Conservation (phyloP, 2,329 filamentous ascomycete genomes). For the Diaporthe australafricana region DNA sequence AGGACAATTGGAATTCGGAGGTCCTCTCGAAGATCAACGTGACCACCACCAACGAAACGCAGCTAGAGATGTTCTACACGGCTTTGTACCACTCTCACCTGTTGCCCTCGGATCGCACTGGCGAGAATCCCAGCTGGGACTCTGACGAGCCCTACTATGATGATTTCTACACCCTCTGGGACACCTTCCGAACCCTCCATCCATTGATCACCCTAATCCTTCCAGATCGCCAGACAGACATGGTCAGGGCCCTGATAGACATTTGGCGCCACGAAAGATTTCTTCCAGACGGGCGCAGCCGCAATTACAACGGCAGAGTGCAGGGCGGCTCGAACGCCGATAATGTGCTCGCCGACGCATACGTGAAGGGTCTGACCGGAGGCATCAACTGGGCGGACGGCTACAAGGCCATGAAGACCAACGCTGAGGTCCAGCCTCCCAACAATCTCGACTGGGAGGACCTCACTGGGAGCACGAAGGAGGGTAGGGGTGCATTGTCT, state of each 20-base stretch:
- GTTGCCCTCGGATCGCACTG: constrained; percentile 75
- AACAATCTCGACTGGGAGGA: constrained; percentile 70
- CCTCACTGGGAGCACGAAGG: constrained; percentile 69
- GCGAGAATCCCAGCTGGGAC: constrained; percentile 68
- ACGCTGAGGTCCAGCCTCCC: constrained; percentile 71
- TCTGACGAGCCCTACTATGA: constrained; percentile 69
- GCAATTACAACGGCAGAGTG: constrained; percentile 75
- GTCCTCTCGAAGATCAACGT: constrained; percentile 74
- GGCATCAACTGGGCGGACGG: constrained; percentile 67
- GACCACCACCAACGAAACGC: constrained; percentile 60
- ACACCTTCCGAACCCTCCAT: constrained; percentile 71
- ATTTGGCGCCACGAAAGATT: constrained; percentile 72
- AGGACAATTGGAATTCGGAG: constrained; percentile 68
- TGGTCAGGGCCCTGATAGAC: constrained; percentile 67
- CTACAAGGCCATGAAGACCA: constrained; percentile 69
- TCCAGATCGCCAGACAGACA: constrained; percentile 62
- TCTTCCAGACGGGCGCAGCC: constrained; percentile 73
- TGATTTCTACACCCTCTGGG: constrained; percentile 70
- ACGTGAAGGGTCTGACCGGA: constrained; percentile 73
- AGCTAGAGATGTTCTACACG: constrained; percentile 71
- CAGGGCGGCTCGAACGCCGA: constrained; percentile 79
- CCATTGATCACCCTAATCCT: constrained; percentile 65
- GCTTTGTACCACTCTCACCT: constrained; percentile 77
- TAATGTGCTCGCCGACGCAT: constrained; percentile 78
- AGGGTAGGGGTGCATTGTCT: constrained; percentile 75